These are phyloP conservation scores for Sanghuangporus weigelae DNA, from an alignment of 1,284 basidiomycete genomes.

Conservation along the genomic window DNA sequence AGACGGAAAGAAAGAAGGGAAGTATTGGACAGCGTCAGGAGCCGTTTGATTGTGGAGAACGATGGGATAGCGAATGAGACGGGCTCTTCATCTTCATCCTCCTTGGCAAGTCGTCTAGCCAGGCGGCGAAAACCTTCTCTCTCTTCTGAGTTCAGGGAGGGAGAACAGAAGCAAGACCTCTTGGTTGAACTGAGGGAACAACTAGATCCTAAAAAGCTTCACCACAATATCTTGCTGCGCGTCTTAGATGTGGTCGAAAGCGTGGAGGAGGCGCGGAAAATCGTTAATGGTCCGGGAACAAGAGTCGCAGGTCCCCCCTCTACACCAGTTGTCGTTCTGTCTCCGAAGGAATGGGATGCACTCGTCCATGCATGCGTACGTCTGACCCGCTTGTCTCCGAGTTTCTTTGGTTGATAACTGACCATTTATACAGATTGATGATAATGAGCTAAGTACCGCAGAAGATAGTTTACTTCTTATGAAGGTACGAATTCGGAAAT, in stretches of 20 bases:
- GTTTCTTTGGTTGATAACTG: neutral
- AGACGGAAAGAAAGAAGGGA: neutral
- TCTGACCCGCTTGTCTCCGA: constrained; percentile 20
- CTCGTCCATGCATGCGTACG: constrained; percentile 37
- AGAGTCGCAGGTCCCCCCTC: constrained; percentile 17
- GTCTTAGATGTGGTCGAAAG: constrained; percentile 1
- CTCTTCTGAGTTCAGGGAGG: neutral
- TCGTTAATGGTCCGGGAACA: neutral
- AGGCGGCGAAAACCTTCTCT: neutral
- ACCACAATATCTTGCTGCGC: constrained; percentile 10
- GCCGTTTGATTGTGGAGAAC: neutral
- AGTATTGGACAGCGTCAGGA: neutral
- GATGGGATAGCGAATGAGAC: neutral
- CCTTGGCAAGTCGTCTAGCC: constrained; percentile 7
- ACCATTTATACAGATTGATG: constrained; percentile 28
- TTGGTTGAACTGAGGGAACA: neutral
- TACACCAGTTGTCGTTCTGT: constrained; percentile 36
- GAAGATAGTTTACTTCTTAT: constrained; percentile 37
- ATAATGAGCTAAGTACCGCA: constrained; percentile 31
- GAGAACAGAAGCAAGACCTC: neutral
- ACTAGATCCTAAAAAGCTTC: constrained; percentile 2
- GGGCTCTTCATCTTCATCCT: neutral
- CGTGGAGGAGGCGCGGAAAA: constrained; percentile 3
- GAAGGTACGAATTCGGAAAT: constrained; percentile 39
- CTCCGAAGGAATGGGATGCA: constrained; percentile 46